These are phyloP conservation scores for Clathrospora elynae DNA, from an alignment of 2,329 filamentous ascomycete species.

Conservation along the genomic window DNA sequence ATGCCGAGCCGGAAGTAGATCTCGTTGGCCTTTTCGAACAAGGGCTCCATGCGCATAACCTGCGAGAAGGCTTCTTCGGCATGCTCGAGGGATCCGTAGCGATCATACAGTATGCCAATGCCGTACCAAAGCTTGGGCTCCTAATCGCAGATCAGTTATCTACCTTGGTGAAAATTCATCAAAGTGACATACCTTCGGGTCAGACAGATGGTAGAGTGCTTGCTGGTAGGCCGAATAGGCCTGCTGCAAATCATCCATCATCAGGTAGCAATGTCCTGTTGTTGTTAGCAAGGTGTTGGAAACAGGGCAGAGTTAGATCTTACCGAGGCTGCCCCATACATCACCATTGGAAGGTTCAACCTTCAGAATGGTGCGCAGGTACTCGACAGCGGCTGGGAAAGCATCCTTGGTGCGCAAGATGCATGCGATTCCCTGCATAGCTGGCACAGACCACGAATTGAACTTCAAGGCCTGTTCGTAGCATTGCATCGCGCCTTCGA, in stretches of 20 bases:
- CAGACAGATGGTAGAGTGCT: constrained; percentile 86
- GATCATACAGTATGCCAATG: constrained; percentile 95
- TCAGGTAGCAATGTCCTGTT: constrained; percentile 92
- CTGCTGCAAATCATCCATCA: constrained; percentile 98
- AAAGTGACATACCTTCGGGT: constrained; percentile 74
- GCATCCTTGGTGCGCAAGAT: constrained; percentile 91
- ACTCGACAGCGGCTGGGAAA: constrained; percentile 92
- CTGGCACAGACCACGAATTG: constrained; percentile 85
- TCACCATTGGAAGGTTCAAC: constrained; percentile 89
- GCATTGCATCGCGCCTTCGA: constrained; percentile 85
- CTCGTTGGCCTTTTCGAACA: constrained; percentile 98
- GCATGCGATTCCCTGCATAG: constrained; percentile 92
- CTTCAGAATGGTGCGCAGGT: constrained; percentile 87
- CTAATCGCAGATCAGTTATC: constrained; percentile 49
- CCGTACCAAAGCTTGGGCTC: constrained; percentile 99
- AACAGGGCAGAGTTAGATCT: constrained; percentile 31
- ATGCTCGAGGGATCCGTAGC: constrained; percentile 94
- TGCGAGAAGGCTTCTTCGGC: constrained; percentile 98
- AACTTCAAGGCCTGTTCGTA: constrained; percentile 89
- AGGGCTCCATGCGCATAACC: constrained; percentile 97
- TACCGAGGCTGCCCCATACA: constrained; percentile 94
- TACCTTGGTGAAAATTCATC: constrained; percentile 60
- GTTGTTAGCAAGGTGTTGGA: constrained; percentile 17
- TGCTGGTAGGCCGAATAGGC: constrained; percentile 97
- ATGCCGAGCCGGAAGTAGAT: constrained; percentile 99